phyloP scores from a whole-genome alignment of 78 protist genomes.

The Cavenderia fasciculata region DNA sequence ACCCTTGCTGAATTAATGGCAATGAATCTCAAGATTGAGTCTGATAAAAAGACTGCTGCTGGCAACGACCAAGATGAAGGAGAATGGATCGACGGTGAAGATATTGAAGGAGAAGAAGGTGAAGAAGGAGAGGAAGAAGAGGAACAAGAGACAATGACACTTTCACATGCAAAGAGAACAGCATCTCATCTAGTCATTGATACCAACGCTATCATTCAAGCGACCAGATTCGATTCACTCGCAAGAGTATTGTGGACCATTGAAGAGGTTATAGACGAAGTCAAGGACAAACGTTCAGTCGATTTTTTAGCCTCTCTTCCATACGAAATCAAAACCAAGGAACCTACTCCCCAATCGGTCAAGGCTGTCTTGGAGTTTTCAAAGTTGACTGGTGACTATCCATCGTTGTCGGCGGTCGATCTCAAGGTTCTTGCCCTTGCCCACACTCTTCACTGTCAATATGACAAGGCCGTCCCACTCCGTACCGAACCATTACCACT shows the following conservation, averaged over 20 bases:
- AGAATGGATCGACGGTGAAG: too few relatives aligned
- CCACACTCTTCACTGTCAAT: constrained; percentile 77
- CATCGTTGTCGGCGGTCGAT: constrained; percentile 75
- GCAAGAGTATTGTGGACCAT: constrained; percentile 73
- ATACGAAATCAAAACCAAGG: constrained; percentile 69
- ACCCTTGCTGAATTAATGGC: background rate
- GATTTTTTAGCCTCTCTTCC: constrained; percentile 29
- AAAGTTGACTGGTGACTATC: constrained; percentile 84
- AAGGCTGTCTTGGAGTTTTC: constrained; percentile 67
- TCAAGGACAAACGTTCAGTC: constrained; percentile 53
- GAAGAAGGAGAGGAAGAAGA: background rate
- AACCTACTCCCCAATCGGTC: constrained; percentile 66
- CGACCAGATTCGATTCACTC: constrained; percentile 63
- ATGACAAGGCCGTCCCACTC: constrained; percentile 34
- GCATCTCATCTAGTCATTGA: constrained; percentile 73
- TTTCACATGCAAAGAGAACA: constrained; percentile 51
- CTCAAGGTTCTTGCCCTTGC: constrained; percentile 86
- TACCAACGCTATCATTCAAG: constrained; percentile 65
- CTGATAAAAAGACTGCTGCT: background rate
- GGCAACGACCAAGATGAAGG: too few relatives aligned
- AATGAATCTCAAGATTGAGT: background rate
- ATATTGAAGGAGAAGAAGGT: background rate
- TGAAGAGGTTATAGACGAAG: constrained; percentile 76
- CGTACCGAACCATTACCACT: constrained; percentile 30
- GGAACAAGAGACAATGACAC: constrained; percentile 10